Evolutionary conservation across 169 alveolate species (phyloP).

Genomic region (Eimeria tenella): DNA sequence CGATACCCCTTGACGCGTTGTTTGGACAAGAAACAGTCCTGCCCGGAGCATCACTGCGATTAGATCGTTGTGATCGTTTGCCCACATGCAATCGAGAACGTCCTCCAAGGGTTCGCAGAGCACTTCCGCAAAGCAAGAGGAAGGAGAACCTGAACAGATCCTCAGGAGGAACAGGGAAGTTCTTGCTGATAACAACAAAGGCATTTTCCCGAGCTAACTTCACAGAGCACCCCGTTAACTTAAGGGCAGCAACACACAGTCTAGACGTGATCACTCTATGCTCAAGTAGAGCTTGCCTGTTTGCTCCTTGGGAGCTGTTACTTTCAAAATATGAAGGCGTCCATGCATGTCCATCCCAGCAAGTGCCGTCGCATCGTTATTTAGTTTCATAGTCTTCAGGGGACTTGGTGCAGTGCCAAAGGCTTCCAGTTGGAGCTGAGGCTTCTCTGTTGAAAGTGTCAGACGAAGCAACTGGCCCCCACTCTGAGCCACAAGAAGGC

Average conservation of each 20-base stretch:
- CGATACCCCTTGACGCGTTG: not conserved
- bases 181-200: too few relatives aligned
- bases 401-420: not conserved
- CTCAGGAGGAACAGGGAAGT: not conserved
- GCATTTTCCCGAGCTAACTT: too few relatives aligned
- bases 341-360: constrained; percentile 52
- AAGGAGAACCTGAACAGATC: not conserved
- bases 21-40: constrained; percentile 9
- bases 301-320: not conserved
- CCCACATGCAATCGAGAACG: constrained; percentile 68
- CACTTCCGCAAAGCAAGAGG: not conserved
- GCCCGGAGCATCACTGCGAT: constrained; percentile 41
- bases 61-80: constrained; percentile 56
- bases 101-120: constrained; percentile 58
- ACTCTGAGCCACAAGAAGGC: constrained; percentile 2
- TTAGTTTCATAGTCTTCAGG: constrained; percentile 38
- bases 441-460: not conserved
- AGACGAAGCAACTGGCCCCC: constrained; percentile 64
- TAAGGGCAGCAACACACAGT: too few relatives aligned
- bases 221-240: too few relatives aligned
- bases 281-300: constrained; percentile 37
- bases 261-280: too few relatives aligned
- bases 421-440: constrained; percentile 54
- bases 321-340: constrained; percentile 26
- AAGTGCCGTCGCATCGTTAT: constrained; percentile 4